Percentiles rank a stretch among this genome's conserved stretches.
Evolutionary conservation across 306 rosid genomes (phyloP).

Genomic region (Cyclanthera cordifolia): DNA sequence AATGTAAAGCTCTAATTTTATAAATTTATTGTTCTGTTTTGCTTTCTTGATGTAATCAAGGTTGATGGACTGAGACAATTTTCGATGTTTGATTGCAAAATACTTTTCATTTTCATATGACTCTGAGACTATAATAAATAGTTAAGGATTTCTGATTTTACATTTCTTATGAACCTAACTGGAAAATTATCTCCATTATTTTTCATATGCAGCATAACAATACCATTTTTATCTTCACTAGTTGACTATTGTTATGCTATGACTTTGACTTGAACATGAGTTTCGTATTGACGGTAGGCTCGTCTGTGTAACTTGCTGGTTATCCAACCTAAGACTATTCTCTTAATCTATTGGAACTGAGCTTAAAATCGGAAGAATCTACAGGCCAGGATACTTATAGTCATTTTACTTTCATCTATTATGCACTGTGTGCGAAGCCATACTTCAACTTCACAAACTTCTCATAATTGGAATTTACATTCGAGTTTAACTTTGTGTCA

Average conservation of each 20-base stretch:
- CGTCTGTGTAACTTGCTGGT: background rate
- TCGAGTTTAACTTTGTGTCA: background rate
- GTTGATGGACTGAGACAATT: background rate
- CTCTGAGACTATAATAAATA: background rate
- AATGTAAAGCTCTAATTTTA: background rate
- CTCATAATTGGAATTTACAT: background rate
- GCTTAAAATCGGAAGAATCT: slow-evolving; percentile 3
- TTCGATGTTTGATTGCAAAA: background rate
- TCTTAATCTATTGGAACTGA: background rate
- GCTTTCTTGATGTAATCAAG: no score
- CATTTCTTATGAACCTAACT: no score
- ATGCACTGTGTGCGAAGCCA: background rate
- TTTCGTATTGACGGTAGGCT: background rate
- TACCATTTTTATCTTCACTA: background rate
- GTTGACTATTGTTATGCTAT: background rate
- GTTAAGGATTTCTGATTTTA: no score
- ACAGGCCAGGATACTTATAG: background rate
- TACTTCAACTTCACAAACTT: background rate
- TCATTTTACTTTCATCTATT: background rate
- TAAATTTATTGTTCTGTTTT: background rate
- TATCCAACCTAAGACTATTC: background rate
- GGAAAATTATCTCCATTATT: no score
- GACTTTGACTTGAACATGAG: background rate
- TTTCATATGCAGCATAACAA: no score
- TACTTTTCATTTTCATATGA: slow-evolving; percentile 2